Evolutionary conservation across 2,329 filamentous ascomycete genomes (phyloP).

Genomic region (Truncatella angustata): DNA sequence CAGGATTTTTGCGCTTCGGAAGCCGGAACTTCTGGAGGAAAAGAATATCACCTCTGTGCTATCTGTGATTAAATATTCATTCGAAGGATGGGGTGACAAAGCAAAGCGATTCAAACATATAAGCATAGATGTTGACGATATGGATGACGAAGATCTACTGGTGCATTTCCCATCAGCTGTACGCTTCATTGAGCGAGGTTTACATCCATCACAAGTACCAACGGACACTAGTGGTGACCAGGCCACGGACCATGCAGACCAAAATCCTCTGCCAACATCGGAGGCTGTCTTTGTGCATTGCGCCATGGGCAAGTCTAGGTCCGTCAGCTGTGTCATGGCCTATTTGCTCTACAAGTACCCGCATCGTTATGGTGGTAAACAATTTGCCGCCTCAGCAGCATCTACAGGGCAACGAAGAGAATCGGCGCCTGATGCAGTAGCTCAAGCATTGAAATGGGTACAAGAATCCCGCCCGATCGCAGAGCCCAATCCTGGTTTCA

Average conservation of each 20-base stretch:
- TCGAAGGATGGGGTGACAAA: conserved; percentile 41
- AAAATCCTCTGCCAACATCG: conserved; percentile 14
- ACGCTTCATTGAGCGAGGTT: conserved; percentile 76
- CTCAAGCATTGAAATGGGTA: conserved; percentile 66
- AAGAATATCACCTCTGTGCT: conserved; percentile 85
- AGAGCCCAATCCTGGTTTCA: conserved; percentile 90
- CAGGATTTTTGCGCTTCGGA: conserved; percentile 12
- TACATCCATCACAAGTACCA: conserved; percentile 44
- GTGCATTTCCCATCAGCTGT: conserved; percentile 77
- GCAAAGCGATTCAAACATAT: conserved; percentile 67
- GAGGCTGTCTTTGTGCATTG: conserved; percentile 63
- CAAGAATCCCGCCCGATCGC: conserved; percentile 71
- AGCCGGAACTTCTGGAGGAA: conserved; percentile 66
- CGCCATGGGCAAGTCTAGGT: conserved; percentile 95
- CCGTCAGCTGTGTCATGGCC: conserved; percentile 78
- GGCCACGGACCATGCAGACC: conserved; percentile 49
- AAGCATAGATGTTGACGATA: conserved; percentile 83
- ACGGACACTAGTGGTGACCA: conserved; percentile 45
- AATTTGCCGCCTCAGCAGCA: conserved; percentile 42
- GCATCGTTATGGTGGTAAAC: conserved; percentile 44
- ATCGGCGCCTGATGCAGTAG: conserved; percentile 47
- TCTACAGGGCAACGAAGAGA: conserved; percentile 36
- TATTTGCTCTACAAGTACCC: conserved; percentile 75
- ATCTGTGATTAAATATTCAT: conserved; percentile 62
- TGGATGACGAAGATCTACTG: conserved; percentile 83